Conservation (phyloP, 345 rosid genomes). For the Mercurialis annua region DNA sequence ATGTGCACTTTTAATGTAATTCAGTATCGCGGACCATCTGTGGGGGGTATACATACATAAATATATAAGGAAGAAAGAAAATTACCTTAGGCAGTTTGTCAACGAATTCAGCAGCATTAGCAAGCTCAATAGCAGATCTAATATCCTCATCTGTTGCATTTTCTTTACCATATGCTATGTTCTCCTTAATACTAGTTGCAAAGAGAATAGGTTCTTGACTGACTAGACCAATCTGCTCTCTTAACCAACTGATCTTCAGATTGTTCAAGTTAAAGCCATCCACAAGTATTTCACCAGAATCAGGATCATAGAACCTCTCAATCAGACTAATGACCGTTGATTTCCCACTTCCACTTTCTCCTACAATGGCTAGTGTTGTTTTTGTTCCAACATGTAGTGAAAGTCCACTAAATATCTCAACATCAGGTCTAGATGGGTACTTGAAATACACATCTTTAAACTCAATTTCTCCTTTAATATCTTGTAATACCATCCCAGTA, state of each 20-base stretch:
- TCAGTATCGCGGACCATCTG: too few relatives aligned
- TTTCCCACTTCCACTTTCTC: constrained; percentile 78
- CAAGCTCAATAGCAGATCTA: constrained; percentile 47
- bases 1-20: too few relatives aligned
- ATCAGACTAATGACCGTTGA: constrained; percentile 65
- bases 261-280: constrained; percentile 52
- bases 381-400: constrained; percentile 48
- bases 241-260: constrained; percentile 52
- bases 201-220: constrained; percentile 68
- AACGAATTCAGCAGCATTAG: constrained; percentile 62
- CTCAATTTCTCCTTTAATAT: constrained; percentile 52
- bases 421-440: constrained; percentile 70
- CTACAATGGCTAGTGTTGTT: constrained; percentile 58
- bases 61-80: too few relatives aligned
- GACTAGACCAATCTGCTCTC: constrained; percentile 59
- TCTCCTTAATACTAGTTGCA: constrained; percentile 51
- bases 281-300: constrained; percentile 56
- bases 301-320: constrained; percentile 74
- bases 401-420: constrained; percentile 59
- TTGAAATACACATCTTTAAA: constrained; percentile 55
- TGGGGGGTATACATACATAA: too few relatives aligned
- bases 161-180: constrained; percentile 66
- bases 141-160: constrained; percentile 51
- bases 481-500: constrained; percentile 42
- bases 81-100: constrained; percentile 64